phyloP scores from a whole-genome alignment of 257 asterid species.

The Capsicum rhomboideum region DNA sequence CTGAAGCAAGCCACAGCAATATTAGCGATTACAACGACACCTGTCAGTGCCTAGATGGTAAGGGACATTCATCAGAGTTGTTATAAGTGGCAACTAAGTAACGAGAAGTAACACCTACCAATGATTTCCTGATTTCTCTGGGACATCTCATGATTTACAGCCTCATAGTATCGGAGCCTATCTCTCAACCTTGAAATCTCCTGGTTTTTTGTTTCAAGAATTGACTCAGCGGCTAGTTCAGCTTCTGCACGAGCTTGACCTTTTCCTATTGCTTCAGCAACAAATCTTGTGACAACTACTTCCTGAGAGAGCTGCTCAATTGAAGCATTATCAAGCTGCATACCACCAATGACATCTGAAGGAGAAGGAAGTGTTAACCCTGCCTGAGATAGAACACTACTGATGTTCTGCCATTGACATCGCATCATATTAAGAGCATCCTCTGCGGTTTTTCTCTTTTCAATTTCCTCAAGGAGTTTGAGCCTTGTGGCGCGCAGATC shows the following conservation, averaged over 20 bases:
- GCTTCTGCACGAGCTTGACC: constrained; percentile 69
- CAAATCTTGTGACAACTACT: constrained; percentile 47
- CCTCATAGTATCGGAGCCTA: constrained; percentile 70
- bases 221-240: constrained; percentile 44
- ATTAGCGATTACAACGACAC: neutral
- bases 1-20: neutral
- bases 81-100: neutral
- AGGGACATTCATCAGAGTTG: neutral
- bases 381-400: constrained; percentile 43
- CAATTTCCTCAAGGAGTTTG: constrained; percentile 57
- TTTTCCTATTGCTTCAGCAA: constrained; percentile 65
- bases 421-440: constrained; percentile 40
- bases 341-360: constrained; percentile 26
- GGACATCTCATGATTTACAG: constrained; percentile 82
- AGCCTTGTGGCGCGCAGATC: constrained; percentile 36
- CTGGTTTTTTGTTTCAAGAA: constrained; percentile 63
- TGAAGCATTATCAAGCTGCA: constrained; percentile 22
- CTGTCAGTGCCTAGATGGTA: neutral
- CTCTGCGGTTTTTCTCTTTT: constrained; percentile 59
- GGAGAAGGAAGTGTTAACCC: constrained; percentile 61
- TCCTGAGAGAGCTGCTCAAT: constrained; percentile 49
- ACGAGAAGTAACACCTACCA: constrained; percentile 44
- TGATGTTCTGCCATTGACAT: constrained; percentile 60
- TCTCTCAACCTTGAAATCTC: constrained; percentile 67
- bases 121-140: constrained; percentile 73